Evolutionary conservation across 805 yeast genomes (phyloP), one percentile per base, ranked within the genome.

Genomic region (Saturnispora saitoi): DNA sequence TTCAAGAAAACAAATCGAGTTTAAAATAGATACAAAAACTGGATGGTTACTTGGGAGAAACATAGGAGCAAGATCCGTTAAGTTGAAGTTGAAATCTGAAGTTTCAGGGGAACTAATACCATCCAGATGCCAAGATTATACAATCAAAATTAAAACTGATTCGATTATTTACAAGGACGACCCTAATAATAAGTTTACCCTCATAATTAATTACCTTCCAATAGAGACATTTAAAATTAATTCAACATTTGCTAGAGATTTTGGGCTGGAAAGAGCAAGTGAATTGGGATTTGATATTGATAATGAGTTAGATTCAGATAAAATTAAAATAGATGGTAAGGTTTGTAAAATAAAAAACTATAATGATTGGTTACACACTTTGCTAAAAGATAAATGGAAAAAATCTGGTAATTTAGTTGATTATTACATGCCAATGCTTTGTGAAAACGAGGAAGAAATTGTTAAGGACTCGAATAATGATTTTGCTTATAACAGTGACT

Each of bases 301-400:
- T 19, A 31, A n/a, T 2, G 10, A 28, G 5, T 15, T 29, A 30
- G 12, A 14, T 6, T 7, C 40, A 20, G 41, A 47, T 24, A 32
- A 44, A 24, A 40, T 49, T 14, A 19, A n/a, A 5, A 4, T 52
- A 9, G 42, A 45, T 32, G 47, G 36, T 12, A 32, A 20, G 8
- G 9, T 42, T 14, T 12, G 12, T 24, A 29, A 6, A 3, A 31
- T 47, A n/a, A 45, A 38, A 30, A 9, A 28, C 11, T 11, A 26
- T 6, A n/a, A 36, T 2, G 2, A n/a, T 4, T 52, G 55, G 55
- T 19, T 43, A 2, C 14, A 32, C 17, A 19, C 19, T 8, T 15
- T 52, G 10, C 15, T 40, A 14, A 37, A 28, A 22, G 15, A 37
- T 5, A 20, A 41, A 3, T 52, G 55, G 55, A 36, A 49, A 19